Base-by-base conservation (phyloP, 306 rosid species). In the Sicyos baderoa region DNA sequence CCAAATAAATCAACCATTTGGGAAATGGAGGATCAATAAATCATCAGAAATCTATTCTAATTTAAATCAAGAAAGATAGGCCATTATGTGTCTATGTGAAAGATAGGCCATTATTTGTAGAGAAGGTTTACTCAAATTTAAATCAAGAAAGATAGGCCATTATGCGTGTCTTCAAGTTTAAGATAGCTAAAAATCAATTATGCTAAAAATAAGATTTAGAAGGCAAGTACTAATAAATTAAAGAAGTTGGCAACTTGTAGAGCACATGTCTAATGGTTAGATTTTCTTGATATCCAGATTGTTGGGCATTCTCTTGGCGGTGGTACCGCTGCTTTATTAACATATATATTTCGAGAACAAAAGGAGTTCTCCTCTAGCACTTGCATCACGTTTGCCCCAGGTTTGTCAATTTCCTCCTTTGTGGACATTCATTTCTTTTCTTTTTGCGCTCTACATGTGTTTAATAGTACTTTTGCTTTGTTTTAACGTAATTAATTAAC, bases 271-370 rank as follows among this genome's bases (percentile, higher is more conserved):
- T 44, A 50, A 32, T 40, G 32, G 27, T 66, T 76, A 65, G n/a
- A 50, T 40, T 58, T 69, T 54, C 12, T 69, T 54, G 9, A 64
- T 80, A 69, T 71, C 74, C 77, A 93, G 99, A 79, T 93, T 76
- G 86, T 93, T 73, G 99, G 99, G 47, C 99, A 93, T 78, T 93
- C 99, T 13, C 96, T 93, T 48, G 98, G 97, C 35, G 97, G 97
- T 68, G 98, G 98, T 77, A 93, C 98, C 42, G 98, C 99, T 68
- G 99, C 99, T 0, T 80, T 93, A 63, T 77, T 93, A 65, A 85
- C 99, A 17, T 93, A 88, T 79, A 86, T 93, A 76, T 94, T 93
- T 44, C 88, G 96, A 79, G 99, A 93, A 71, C 94, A 80, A 58
- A 93, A 82, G 53, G 97, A 90, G 72, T 81, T 93, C 47, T 85